Evolutionary conservation across 2,329 filamentous ascomycete species (phyloP).

Genomic region (Aaosphaeria pasadenensis): DNA sequence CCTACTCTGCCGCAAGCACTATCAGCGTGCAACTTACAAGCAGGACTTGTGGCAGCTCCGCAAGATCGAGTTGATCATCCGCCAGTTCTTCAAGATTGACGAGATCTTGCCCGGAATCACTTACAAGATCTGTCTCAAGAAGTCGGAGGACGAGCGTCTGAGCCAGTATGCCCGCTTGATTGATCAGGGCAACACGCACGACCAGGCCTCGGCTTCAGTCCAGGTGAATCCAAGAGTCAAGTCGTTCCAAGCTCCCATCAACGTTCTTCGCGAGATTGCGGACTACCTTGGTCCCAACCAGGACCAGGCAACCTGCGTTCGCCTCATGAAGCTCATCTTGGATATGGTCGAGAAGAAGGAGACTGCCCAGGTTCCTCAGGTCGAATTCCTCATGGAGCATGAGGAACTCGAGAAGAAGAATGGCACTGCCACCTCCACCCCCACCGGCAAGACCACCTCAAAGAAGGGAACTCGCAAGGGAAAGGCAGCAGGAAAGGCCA

Average conservation of each 20-base stretch:
- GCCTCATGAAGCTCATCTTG: conserved; percentile 20
- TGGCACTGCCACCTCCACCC: neutral
- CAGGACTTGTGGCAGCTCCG: conserved; percentile 30
- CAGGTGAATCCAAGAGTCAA: conserved; percentile 9
- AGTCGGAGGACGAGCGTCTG: conserved; percentile 32
- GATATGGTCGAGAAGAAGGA: conserved; percentile 26
- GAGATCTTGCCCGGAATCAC: conserved; percentile 23
- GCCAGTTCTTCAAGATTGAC: conserved; percentile 33
- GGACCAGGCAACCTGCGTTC: conserved; percentile 14
- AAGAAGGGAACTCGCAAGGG: neutral
- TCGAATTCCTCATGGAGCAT: conserved; percentile 5
- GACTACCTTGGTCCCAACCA: conserved; percentile 18
- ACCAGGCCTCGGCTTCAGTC: conserved; percentile 9
- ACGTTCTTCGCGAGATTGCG: conserved; percentile 29
- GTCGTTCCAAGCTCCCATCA: conserved; percentile 30
- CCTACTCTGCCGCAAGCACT: conserved; percentile 39
- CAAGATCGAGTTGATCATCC: conserved; percentile 31
- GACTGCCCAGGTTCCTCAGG: conserved; percentile 16
- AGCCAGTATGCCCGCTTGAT: conserved; percentile 25
- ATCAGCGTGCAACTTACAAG: conserved; percentile 40
- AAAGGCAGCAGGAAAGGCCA: too few species aligned
- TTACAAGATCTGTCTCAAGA: conserved; percentile 33
- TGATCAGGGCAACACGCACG: conserved; percentile 8
- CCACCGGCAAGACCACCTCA: neutral
- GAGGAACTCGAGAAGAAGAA: neutral